These are phyloP conservation scores for Thermothelomyces thermophilus DNA, from an alignment of 2,329 filamentous ascomycete genomes.

Conservation along the genomic window DNA sequence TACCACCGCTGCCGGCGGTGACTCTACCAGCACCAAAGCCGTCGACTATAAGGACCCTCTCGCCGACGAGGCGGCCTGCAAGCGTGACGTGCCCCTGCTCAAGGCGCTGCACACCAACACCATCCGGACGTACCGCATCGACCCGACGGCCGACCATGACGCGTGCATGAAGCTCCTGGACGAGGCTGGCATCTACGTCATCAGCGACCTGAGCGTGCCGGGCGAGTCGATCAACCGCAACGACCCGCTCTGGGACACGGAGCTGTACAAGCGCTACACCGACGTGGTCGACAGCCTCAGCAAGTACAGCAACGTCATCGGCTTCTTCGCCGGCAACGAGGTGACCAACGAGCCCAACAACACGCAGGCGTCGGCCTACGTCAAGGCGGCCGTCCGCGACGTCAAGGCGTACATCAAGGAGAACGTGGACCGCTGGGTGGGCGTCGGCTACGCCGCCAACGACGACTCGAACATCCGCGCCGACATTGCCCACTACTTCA, in stretches of 20 bases:
- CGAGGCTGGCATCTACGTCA: slow-evolving; percentile 86
- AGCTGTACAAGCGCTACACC: slow-evolving; percentile 75
- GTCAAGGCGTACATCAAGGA: slow-evolving; percentile 88
- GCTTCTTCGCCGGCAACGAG: slow-evolving; percentile 98
- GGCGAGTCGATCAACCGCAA: slow-evolving; percentile 77
- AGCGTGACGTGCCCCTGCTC: slow-evolving; percentile 79
- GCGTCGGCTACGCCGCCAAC: slow-evolving; percentile 93
- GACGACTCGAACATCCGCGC: slow-evolving; percentile 79
- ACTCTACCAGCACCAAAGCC: slow-evolving; percentile 51
- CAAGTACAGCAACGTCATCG: slow-evolving; percentile 84
- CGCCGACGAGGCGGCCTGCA: slow-evolving; percentile 62
- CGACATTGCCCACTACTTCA: slow-evolving; percentile 86
- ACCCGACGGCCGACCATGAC: slow-evolving; percentile 71
- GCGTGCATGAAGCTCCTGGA: slow-evolving; percentile 79
- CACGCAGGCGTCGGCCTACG: slow-evolving; percentile 83
- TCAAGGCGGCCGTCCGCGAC: slow-evolving; percentile 96
- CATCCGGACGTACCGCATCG: slow-evolving; percentile 90
- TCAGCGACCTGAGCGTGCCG: slow-evolving; percentile 84
- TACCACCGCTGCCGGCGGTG: slow-evolving; percentile 47
- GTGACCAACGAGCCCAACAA: slow-evolving; percentile 86
- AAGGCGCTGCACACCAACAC: slow-evolving; percentile 76
- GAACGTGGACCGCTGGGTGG: slow-evolving; percentile 70
- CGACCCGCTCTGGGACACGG: slow-evolving; percentile 69
- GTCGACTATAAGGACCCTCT: slow-evolving; percentile 61
- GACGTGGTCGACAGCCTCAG: slow-evolving; percentile 73